Evolutionary conservation across 176 grass and related monocot genomes (phyloP).

Genomic region (Aegilops tauschii): DNA sequence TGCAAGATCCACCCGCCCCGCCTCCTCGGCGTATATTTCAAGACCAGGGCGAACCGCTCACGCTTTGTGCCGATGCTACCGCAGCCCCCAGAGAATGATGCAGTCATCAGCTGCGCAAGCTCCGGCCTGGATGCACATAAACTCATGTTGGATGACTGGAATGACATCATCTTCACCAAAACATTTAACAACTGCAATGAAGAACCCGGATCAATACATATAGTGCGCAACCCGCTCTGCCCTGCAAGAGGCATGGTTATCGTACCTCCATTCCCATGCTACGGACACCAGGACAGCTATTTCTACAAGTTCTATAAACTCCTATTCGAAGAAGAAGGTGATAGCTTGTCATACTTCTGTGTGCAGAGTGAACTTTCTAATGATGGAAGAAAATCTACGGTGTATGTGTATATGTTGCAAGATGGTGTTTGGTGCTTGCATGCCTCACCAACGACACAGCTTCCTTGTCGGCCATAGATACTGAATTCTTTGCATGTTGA

Average conservation of each 20-base stretch:
- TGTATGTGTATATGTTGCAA: constrained; percentile 5
- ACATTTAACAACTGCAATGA: too few species aligned
- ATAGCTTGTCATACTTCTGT: not conserved
- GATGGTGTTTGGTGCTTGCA: not conserved
- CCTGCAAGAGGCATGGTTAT: not conserved
- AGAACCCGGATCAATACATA: not conserved
- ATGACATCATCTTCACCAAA: not conserved
- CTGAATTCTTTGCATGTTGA: not conserved
- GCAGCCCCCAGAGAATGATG: not conserved
- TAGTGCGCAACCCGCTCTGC: not conserved
- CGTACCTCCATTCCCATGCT: not conserved
- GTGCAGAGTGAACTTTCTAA: too few species aligned
- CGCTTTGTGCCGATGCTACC: not conserved
- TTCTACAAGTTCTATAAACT: not conserved
- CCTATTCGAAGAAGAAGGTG: too few species aligned
- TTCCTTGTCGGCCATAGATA: not conserved
- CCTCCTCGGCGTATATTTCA: not conserved
- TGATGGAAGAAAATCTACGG: not conserved
- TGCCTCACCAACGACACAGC: not conserved
- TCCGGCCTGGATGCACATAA: not conserved
- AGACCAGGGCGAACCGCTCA: not conserved
- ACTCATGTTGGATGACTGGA: not conserved
- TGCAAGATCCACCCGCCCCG: not conserved
- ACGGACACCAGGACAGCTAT: not conserved
- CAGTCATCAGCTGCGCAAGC: not conserved